phyloP scores from a whole-genome alignment of 352 stramenopile genomes.

The Aphanomyces astaci region DNA sequence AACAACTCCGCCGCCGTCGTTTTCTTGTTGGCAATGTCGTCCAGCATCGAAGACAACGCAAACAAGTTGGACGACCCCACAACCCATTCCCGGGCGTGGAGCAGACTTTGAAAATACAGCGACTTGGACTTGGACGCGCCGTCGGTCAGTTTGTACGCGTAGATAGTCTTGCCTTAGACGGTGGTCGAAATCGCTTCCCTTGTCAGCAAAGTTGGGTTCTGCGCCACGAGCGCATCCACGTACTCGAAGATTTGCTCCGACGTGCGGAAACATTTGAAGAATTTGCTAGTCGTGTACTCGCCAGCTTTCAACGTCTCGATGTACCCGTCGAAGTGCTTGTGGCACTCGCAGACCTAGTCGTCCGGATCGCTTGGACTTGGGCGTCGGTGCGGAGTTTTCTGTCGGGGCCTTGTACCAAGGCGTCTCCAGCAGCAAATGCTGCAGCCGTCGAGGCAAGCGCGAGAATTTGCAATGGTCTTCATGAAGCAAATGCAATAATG shows the following conservation, averaged over 20 bases:
- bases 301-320: neutral
- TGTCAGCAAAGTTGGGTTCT: neutral
- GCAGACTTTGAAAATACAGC: constrained; percentile 30
- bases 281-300: constrained; percentile 25
- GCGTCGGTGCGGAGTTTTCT: no score
- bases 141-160: constrained; percentile 29
- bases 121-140: neutral
- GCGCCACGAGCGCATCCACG: constrained; percentile 23
- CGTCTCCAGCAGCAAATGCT: no score
- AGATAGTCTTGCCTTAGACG: constrained; percentile 26
- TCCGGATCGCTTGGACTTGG: constrained; percentile 5
- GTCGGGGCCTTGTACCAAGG: no score
- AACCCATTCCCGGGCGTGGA: constrained; percentile 33
- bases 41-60: constrained; percentile 29
- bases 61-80: constrained; percentile 29
- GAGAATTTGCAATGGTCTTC: no score
- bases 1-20: constrained; percentile 10
- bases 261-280: constrained; percentile 31
- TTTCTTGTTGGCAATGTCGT: constrained; percentile 17
- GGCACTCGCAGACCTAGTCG: constrained; percentile 3
- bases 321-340: neutral
- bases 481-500: no score
- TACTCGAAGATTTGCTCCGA: constrained; percentile 27
- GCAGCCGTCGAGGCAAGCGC: no score
- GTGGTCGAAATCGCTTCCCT: constrained; percentile 23